phyloP scores from a whole-genome alignment of 2,329 filamentous ascomycete genomes.

The Phialophora macrospora region DNA sequence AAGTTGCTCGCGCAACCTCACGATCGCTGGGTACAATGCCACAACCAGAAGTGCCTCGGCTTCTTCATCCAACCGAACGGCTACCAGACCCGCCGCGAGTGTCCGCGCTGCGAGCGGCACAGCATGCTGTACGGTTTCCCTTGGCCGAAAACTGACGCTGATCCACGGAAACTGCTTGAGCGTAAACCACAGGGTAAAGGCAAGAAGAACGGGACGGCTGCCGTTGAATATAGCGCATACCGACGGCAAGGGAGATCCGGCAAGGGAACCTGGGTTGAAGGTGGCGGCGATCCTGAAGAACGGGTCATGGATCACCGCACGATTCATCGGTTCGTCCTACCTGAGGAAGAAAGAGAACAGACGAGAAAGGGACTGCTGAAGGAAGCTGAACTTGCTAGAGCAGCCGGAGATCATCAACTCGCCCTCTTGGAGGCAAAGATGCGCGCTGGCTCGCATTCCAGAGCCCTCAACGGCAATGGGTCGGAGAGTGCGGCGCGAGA shows the following conservation, averaged over 20 bases:
- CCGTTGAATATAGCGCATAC: slow-evolving; percentile 37
- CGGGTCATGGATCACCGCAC: slow-evolving; percentile 81
- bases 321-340: slow-evolving; percentile 80
- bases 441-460: slow-evolving; percentile 29
- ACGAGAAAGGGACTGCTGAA: slow-evolving; percentile 36
- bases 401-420: slow-evolving; percentile 33
- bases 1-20: slow-evolving; percentile 76
- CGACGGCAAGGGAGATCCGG: slow-evolving; percentile 37
- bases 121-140: slow-evolving; percentile 92
- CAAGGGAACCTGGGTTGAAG: slow-evolving; percentile 39
- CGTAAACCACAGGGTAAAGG: slow-evolving; percentile 26
- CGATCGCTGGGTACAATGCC: slow-evolving; percentile 85
- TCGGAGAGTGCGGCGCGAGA: slow-evolving; percentile 31
- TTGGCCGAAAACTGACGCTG: slow-evolving; percentile 93
- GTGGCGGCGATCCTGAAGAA: slow-evolving; percentile 68
- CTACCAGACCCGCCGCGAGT: slow-evolving; percentile 82
- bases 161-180: slow-evolving; percentile 45
- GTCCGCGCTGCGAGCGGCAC: slow-evolving; percentile 91
- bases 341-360: slow-evolving; percentile 66
- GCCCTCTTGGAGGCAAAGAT: slow-evolving; percentile 30
- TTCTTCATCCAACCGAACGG: slow-evolving; percentile 88
- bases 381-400: slow-evolving; percentile 36
- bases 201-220: slow-evolving; percentile 27
- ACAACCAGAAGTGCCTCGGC: slow-evolving; percentile 68
- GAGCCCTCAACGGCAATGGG: slow-evolving; percentile 15